A percentile compares a stretch with the other conserved stretches of the same genome.
phyloP scores from a whole-genome alignment of 2,329 filamentous ascomycete species.

The Mycosphaerelloides madeirae region DNA sequence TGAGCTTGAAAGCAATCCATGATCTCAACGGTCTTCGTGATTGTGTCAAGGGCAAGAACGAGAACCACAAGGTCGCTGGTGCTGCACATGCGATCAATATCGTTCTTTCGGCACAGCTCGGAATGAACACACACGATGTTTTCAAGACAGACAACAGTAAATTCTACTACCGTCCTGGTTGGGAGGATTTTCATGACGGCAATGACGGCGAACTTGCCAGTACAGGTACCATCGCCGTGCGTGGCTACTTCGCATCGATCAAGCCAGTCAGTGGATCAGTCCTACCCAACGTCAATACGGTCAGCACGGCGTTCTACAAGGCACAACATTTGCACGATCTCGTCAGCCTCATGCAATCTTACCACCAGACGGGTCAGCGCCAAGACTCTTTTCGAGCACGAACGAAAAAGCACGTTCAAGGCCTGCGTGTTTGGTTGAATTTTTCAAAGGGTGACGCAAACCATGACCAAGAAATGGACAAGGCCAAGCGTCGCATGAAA shows the following conservation, averaged over 20 bases:
- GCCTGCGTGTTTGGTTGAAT: constrained; percentile 6
- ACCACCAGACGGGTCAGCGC: not conserved
- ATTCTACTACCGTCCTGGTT: constrained; percentile 19
- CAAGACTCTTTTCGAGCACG: not conserved
- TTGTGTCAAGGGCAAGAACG: constrained; percentile 6
- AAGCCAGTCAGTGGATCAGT: constrained; percentile 5
- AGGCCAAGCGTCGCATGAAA: constrained; percentile 1
- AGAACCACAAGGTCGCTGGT: constrained; percentile 4
- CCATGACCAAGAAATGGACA: not conserved
- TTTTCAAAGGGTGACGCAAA: not conserved
- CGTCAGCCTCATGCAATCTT: not conserved
- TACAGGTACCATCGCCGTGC: constrained; percentile 1
- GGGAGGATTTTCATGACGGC: constrained; percentile 1
- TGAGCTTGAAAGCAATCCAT: not conserved
- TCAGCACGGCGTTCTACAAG: constrained; percentile 15
- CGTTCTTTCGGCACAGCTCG: constrained; percentile 14
- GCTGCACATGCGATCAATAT: constrained; percentile 19
- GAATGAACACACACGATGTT: not conserved
- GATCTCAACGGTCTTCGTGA: constrained; percentile 1
- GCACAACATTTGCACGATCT: not conserved
- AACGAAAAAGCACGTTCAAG: not conserved
- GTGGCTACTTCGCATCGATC: constrained; percentile 13
- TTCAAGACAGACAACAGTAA: constrained; percentile 17
- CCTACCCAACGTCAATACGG: constrained; percentile 19
- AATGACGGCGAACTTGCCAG: not conserved